Evolutionary conservation across 2,329 filamentous ascomycete genomes (phyloP).

Genomic region (Penicillium sp.): DNA sequence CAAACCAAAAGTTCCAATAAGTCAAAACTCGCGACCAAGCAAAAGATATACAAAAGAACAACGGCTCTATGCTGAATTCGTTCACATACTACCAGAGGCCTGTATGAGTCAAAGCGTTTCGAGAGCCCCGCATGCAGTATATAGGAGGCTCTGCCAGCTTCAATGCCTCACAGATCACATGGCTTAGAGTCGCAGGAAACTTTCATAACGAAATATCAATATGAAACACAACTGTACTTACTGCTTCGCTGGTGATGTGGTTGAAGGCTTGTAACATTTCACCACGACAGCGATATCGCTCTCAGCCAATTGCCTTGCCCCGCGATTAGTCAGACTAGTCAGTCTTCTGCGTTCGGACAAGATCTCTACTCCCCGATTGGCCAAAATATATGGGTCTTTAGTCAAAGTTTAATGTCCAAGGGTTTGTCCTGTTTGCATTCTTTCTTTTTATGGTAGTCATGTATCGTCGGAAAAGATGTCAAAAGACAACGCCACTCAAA

Average conservation of each 20-base stretch:
- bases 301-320: slow-evolving; percentile 15
- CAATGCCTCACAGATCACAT: slow-evolving; percentile 5
- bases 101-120: slow-evolving; percentile 20
- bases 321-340: slow-evolving; percentile 26
- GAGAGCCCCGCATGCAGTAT: slow-evolving; percentile 18
- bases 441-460: neutral
- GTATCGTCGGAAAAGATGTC: neutral
- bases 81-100: slow-evolving; percentile 7
- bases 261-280: slow-evolving; percentile 24
- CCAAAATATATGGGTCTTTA: neutral
- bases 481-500: neutral
- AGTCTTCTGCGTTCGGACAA: neutral
- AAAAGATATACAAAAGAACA: neutral
- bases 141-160: slow-evolving; percentile 4
- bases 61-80: slow-evolving; percentile 1
- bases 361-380: slow-evolving; percentile 14
- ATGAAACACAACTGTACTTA: slow-evolving; percentile 19
- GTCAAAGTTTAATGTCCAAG: neutral
- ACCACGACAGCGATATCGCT: slow-evolving; percentile 36
- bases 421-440: slow-evolving; percentile 6
- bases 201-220: neutral
- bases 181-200: neutral
- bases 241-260: slow-evolving; percentile 22
- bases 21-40: neutral
- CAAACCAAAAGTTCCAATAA: neutral